Evolutionary conservation across 169 alveolate species (phyloP), one percentile per base, ranked within the genome.

Genomic region (Plasmodium vivax): DNA sequence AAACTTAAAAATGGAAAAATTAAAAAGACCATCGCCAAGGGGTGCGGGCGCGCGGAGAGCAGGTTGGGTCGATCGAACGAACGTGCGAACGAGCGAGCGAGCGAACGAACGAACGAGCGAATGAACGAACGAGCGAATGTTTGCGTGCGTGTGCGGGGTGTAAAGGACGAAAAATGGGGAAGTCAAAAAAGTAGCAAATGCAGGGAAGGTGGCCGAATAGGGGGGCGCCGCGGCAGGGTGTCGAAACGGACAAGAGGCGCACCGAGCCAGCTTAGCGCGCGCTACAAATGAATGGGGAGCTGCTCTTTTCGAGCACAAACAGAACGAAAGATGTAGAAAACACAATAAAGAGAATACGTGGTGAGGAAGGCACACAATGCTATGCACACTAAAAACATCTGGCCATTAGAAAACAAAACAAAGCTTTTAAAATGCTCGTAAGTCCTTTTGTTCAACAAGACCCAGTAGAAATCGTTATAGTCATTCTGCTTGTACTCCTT

Each of bases 391-490:
- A 92, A 82, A 72, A 92, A 82, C 82, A 92, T 81, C n/a, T 92
- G 92, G 45, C 95, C 95, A 82, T 92, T 82, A 14, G 92, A 92
- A 82, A 92, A 92, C 72, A 92, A 82, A 56, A 92, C 72, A 82
- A 75, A 92, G 30, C 92, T 82, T 92, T 92, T 92, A 83, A 92
- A 92, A 51, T 72, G 71, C 19, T 92, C 95, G 75, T 92, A 92
- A 34, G 83, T 68, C 43, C 82, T 77, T 47, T 47, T 81, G 85
- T 81, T 79, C 56, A 92, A 43, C 74, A 92, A 62, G 27, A 92
- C 92, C 95, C 95, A 92, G 58, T 71, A 92, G 62, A 92, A 92
- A 72, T 92, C 95, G 62, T 92, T 82, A 36, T 45, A 82, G 30
- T 92, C 92, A 82, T 92, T 81, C 62, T 82, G 74, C 84, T 92